Evolutionary conservation across 2,329 filamentous ascomycete genomes (phyloP).

Genomic region (Plectosphaerella sp.): DNA sequence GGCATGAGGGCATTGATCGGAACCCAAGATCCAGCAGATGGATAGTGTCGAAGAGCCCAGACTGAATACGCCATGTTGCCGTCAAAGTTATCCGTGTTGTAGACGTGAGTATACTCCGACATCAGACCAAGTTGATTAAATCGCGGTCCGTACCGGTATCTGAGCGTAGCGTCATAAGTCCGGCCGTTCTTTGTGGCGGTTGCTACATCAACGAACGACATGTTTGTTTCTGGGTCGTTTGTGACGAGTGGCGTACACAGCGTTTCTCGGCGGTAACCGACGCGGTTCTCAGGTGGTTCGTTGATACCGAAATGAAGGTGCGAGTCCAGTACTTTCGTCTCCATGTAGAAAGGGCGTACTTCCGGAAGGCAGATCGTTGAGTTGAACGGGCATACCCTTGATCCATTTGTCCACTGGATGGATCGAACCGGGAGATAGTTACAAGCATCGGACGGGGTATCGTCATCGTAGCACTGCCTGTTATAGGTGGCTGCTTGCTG

Average conservation of each 20-base stretch:
- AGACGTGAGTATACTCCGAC: background rate
- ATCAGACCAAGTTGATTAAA: too few relatives aligned
- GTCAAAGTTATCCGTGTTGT: conserved; percentile 1
- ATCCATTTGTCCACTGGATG: conserved; percentile 3
- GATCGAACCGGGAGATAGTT: background rate
- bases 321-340: conserved; percentile 12
- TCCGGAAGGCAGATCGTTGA: conserved; percentile 6
- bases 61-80: conserved; percentile 1
- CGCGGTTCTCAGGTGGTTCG: conserved; percentile 9
- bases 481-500: conserved; percentile 10
- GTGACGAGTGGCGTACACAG: conserved; percentile 5
- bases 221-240: background rate
- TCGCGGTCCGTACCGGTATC: too few relatives aligned
- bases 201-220: too few relatives aligned
- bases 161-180: too few relatives aligned
- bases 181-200: too few relatives aligned
- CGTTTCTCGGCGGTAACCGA: conserved; percentile 5
- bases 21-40: background rate
- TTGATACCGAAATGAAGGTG: conserved; percentile 15
- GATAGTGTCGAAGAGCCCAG: background rate
- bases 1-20: background rate
- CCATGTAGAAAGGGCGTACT: conserved; percentile 4
- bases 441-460: conserved; percentile 3
- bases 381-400: conserved; percentile 13
- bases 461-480: conserved; percentile 13